A percentile compares a stretch with the other conserved stretches of the same genome.
Evolutionary conservation across 768 basidiomycete genomes (phyloP).

Genomic region (Ramaria sp.): DNA sequence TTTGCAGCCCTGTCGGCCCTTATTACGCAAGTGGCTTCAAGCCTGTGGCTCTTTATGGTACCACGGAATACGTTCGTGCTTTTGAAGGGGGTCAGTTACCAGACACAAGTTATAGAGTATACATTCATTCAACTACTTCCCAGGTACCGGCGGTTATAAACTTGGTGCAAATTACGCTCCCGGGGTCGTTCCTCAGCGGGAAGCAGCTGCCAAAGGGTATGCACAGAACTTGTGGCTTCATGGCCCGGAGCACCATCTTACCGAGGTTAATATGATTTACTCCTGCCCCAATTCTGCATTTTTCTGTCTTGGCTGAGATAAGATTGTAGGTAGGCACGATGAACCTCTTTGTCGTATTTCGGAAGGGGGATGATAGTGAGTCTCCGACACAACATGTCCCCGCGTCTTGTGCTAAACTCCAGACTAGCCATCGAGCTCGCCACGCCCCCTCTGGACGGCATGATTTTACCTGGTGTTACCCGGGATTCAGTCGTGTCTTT

Average conservation of each 20-base stretch:
- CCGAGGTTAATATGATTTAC: slow-evolving; percentile 30
- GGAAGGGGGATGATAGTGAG: slow-evolving; percentile 54
- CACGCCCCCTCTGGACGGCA: slow-evolving; percentile 31
- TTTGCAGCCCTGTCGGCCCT: slow-evolving; percentile 58
- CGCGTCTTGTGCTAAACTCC: background rate
- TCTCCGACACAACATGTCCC: background rate
- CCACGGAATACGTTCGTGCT: slow-evolving; percentile 37
- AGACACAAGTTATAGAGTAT: background rate
- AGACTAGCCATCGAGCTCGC: slow-evolving; percentile 23
- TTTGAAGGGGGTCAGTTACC: slow-evolving; percentile 30
- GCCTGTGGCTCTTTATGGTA: slow-evolving; percentile 74
- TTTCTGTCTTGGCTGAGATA: background rate
- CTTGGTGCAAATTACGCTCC: slow-evolving; percentile 86
- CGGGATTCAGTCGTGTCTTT: slow-evolving; percentile 32
- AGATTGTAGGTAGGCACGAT: slow-evolving; percentile 64
- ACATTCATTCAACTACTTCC: background rate
- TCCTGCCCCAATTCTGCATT: slow-evolving; percentile 4
- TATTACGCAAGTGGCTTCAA: slow-evolving; percentile 86
- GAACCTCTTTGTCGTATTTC: slow-evolving; percentile 83
- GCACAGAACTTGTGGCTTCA: slow-evolving; percentile 86
- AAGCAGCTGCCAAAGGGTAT: slow-evolving; percentile 68
- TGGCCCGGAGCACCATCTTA: slow-evolving; percentile 40
- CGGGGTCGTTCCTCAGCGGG: slow-evolving; percentile 73
- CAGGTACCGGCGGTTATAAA: slow-evolving; percentile 82
- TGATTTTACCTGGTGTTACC: slow-evolving; percentile 35